Percentiles rank a stretch among this genome's conserved stretches.
Evolutionary conservation across 1,284 basidiomycete genomes (phyloP).

Genomic region (Thecaphora thlaspeos): DNA sequence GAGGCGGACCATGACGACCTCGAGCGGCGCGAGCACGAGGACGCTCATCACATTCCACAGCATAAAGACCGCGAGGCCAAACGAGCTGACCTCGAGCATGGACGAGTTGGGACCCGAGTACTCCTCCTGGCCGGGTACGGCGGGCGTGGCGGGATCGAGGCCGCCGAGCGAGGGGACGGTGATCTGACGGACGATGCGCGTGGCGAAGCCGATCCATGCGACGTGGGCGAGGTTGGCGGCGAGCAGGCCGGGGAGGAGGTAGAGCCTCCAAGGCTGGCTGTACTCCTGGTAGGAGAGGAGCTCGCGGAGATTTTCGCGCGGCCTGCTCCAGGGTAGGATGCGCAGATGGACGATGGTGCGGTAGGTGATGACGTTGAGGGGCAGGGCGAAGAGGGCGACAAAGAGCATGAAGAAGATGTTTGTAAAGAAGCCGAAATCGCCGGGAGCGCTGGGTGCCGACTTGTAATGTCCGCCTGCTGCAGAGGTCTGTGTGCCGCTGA

Average conservation of each 20-base stretch:
- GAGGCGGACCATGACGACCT: conserved; percentile 51
- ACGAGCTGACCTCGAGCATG: conserved; percentile 31
- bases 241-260: conserved; percentile 46
- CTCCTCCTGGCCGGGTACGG: conserved; percentile 28
- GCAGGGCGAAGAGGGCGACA: conserved; percentile 37
- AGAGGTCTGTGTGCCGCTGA: conserved; percentile 14
- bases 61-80: conserved; percentile 45
- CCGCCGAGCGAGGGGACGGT: conserved; percentile 43
- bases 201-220: conserved; percentile 42
- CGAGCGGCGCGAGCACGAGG: conserved; percentile 46
- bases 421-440: conserved; percentile 43
- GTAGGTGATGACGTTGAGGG: conserved; percentile 47
- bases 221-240: conserved; percentile 42
- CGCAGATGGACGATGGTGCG: conserved; percentile 52
- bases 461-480: conserved; percentile 39
- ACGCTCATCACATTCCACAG: conserved; percentile 43
- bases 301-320: conserved; percentile 38
- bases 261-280: conserved; percentile 51
- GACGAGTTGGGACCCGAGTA: conserved; percentile 43
- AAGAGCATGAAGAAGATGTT: conserved; percentile 48
- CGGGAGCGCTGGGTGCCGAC: conserved; percentile 42
- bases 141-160: conserved; percentile 26
- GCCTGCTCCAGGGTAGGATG: conserved; percentile 26
- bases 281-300: conserved; percentile 46
- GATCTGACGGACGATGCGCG: conserved; percentile 40